Conservation (phyloP, 2,329 filamentous ascomycete species). For the Xylaria sp. region DNA sequence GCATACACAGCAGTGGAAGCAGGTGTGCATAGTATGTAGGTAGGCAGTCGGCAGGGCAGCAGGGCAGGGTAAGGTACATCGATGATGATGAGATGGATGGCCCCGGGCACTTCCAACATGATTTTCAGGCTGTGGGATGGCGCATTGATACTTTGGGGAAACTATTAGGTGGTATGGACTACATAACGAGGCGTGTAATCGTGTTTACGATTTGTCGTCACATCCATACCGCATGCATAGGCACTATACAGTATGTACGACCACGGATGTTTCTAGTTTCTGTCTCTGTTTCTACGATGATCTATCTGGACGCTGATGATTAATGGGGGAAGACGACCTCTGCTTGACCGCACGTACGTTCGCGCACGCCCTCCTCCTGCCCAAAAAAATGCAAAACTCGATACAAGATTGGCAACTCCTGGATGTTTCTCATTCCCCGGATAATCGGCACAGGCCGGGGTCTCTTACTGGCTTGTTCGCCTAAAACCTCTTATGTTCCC, state of each 20-base stretch:
- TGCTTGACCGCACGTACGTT: too few relatives aligned
- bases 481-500: neutral
- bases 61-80: neutral
- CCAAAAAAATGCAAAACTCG: neutral
- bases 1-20: too few relatives aligned
- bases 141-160: neutral
- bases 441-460: constrained; percentile 23
- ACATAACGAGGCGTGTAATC: too few relatives aligned
- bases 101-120: too few relatives aligned
- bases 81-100: too few relatives aligned
- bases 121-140: neutral
- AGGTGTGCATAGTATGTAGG: too few relatives aligned
- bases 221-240: neutral
- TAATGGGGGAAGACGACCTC: neutral
- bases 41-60: too few relatives aligned
- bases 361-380: too few relatives aligned
- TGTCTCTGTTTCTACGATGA: neutral
- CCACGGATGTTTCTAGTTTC: neutral
- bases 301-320: neutral
- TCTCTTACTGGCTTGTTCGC: constrained; percentile 5
- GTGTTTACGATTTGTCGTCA: too few relatives aligned
- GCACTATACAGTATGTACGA: neutral
- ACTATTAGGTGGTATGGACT: too few relatives aligned
- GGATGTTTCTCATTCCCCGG: constrained; percentile 19
- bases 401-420: neutral